Evolutionary conservation across 2,329 filamentous ascomycete genomes (phyloP).

Genomic region (Cordyceps javanica): DNA sequence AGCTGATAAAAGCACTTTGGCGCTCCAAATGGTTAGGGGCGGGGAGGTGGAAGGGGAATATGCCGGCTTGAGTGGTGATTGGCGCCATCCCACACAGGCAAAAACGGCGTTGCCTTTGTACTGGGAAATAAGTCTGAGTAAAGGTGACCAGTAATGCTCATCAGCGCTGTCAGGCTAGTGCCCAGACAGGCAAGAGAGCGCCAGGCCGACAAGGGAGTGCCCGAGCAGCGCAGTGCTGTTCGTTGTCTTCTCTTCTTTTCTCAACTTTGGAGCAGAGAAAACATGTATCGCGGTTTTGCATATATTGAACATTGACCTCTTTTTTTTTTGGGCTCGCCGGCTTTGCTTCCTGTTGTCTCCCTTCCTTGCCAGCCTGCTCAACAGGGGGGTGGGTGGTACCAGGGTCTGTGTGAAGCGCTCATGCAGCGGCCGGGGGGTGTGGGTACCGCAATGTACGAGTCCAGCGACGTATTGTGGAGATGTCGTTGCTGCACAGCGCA

Average conservation of each 20-base stretch:
- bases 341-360: neutral
- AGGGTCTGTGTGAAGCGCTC: slow-evolving; percentile 6
- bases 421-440: neutral
- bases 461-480: slow-evolving; percentile 14
- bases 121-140: slow-evolving; percentile 10
- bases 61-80: slow-evolving; percentile 9
- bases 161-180: slow-evolving; percentile 8
- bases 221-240: neutral
- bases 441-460: slow-evolving; percentile 9
- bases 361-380: neutral
- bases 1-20: slow-evolving; percentile 13
- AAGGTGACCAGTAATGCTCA: slow-evolving; percentile 1
- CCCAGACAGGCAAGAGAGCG: slow-evolving; percentile 14
- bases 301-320: slow-evolving; percentile 7
- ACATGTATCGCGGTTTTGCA: neutral
- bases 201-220: slow-evolving; percentile 12
- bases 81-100: neutral
- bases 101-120: slow-evolving; percentile 5
- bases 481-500: slow-evolving; percentile 10
- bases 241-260: neutral
- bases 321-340: slow-evolving; percentile 11
- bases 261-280: neutral
- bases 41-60: slow-evolving; percentile 9
- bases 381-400: neutral
- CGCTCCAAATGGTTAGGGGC: slow-evolving; percentile 6